These are phyloP conservation scores for Saturnispora diversa DNA, from an alignment of 805 yeast species.

Conservation along the genomic window DNA sequence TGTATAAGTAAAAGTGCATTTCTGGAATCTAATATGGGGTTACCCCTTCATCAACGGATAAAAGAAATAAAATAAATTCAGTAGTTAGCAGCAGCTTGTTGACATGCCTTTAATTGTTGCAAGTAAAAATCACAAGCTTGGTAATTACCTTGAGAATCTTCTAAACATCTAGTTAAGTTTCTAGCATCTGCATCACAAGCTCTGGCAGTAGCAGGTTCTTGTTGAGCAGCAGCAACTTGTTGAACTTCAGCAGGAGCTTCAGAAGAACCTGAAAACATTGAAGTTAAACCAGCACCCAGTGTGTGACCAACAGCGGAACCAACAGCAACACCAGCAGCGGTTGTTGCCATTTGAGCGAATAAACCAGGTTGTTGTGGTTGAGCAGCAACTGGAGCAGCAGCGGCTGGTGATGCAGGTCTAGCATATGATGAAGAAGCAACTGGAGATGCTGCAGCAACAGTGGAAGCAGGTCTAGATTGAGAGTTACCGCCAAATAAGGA, in stretches of 20 bases:
- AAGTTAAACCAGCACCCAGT: slow-evolving; percentile 86
- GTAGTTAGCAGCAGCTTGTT: slow-evolving; percentile 81
- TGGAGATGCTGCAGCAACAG: slow-evolving; percentile 57
- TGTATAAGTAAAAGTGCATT: too few relatives aligned
- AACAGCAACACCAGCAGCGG: slow-evolving; percentile 99
- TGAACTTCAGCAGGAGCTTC: slow-evolving; percentile 31
- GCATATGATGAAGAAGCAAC: slow-evolving; percentile 39
- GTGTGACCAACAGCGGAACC: slow-evolving; percentile 98
- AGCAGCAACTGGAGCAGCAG: slow-evolving; percentile 35
- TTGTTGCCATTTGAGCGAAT: slow-evolving; percentile 95
- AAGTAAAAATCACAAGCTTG: slow-evolving; percentile 94
- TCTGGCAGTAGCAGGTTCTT: slow-evolving; percentile 30
- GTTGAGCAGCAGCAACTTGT: slow-evolving; percentile 28
- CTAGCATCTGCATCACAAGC: slow-evolving; percentile 91
- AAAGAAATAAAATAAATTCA: slow-evolving; percentile 28
- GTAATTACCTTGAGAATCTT: slow-evolving; percentile 90
- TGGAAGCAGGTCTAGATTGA: slow-evolving; percentile 64
- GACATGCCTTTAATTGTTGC: slow-evolving; percentile 97
- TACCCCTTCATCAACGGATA: too few relatives aligned
- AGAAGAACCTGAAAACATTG: slow-evolving; percentile 77
- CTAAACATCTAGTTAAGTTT: slow-evolving; percentile 90
- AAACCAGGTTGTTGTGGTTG: slow-evolving; percentile 68
- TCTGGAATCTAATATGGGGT: too few relatives aligned
- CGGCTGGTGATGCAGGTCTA: slow-evolving; percentile 40
- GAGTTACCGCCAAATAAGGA: slow-evolving; percentile 19